Conservation (phyloP, 768 basidiomycete genomes). For the Tricholoma flavovirens region DNA sequence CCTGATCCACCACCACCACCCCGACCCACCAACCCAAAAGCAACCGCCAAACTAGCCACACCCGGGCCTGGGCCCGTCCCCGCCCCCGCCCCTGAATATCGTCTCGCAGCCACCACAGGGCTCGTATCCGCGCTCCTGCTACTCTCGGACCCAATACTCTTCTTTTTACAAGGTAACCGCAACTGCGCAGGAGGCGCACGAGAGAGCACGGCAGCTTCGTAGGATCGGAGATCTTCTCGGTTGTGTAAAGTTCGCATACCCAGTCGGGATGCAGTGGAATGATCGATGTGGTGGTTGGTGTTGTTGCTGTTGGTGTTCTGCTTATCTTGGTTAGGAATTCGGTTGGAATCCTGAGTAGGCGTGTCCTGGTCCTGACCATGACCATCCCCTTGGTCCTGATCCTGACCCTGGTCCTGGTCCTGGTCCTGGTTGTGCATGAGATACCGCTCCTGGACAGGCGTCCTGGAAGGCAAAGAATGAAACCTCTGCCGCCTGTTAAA, state of each 20-base stretch:
- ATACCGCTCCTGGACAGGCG: background rate
- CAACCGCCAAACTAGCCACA: conserved; percentile 37
- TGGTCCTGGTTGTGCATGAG: background rate
- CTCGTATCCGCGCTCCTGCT: conserved; percentile 5
- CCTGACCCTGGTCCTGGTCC: background rate
- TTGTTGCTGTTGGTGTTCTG: background rate
- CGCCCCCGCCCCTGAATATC: background rate
- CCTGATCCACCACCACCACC: background rate
- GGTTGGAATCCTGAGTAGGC: too few relatives aligned
- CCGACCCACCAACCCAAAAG: conserved; percentile 24
- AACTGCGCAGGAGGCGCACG: conserved; percentile 32
- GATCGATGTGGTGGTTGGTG: conserved; percentile 4
- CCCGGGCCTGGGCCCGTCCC: too few relatives aligned
- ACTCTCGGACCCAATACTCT: background rate
- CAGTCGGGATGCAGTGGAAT: too few relatives aligned
- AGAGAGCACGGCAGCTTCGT: conserved; percentile 64
- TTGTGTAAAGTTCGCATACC: conserved; percentile 38
- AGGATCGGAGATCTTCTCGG: conserved; percentile 61
- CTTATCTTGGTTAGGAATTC: too few relatives aligned
- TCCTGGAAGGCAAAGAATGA: background rate
- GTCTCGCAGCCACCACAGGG: conserved; percentile 10
- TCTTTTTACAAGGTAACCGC: conserved; percentile 35
- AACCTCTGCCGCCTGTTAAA: background rate
- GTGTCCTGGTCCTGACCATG: too few relatives aligned
- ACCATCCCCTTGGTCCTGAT: too few relatives aligned